Base-by-base conservation (phyloP, 805 yeast genomes). In the Ascoidea rubescens region DNA sequence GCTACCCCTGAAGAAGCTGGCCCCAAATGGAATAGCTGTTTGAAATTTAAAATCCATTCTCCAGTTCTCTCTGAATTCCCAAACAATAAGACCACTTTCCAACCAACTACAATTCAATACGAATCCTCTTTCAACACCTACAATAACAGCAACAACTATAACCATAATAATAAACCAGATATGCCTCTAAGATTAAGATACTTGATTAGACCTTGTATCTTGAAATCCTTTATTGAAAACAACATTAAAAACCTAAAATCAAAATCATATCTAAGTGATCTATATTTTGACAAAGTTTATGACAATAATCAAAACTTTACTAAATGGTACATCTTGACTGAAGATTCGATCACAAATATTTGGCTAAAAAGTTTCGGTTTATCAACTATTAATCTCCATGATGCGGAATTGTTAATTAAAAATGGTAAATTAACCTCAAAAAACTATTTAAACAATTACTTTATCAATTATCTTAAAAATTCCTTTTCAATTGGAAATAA, bases 1-100 rank as follows among this genome's bases (percentile, higher is more conserved):
- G 95, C 84, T 62, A 87, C 84, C 0, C 98, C 98, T 69, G 86
- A 90, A 0, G 97, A 89, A 0, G 96, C 87, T 5, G 90, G 80
- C 58, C 86, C 91, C 52, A 91, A 66, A 60, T 87, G 88, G 56
- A 80, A 76, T 47, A 85, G 71, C 8, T 37, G 43, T 37, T 2
- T 14, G 14, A 37, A 37, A 37, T 37, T 37, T 37, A 37, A 37
- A 37, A 37, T 37, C 43, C 43, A 37, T 37, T 37, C 43, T 37
- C 43, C 43, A 10, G 8, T 14, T 10, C 14, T 37, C 8, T 8
- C 14, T 37, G 43, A 37, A 37, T 37, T 37, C 14, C 43, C 43
- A 37, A 37, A 37, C 14, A 10, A 10, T 10, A 37, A 37, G 14
- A 37, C 43, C 8, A 10, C 43, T 37, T 37, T 37, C 14, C 43